These are phyloP conservation scores for Amanita inopinata DNA, from an alignment of 768 basidiomycete genomes.

Conservation along the genomic window DNA sequence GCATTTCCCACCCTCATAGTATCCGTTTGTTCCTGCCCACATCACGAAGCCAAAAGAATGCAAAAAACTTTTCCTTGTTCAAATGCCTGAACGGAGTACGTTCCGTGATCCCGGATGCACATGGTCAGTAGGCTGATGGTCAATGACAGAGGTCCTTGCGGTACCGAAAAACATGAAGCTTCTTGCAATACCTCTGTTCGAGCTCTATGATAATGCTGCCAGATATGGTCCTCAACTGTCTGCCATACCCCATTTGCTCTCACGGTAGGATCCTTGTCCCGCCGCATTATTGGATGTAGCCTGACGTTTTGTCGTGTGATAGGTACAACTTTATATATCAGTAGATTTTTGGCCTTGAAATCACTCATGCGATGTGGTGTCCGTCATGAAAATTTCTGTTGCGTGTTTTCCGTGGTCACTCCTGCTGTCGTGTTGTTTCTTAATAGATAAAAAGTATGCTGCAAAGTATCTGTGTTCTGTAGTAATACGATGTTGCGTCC, in stretches of 20 bases:
- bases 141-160: slow-evolving; percentile 72
- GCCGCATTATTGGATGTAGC: not conserved
- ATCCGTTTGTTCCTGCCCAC: slow-evolving; percentile 91
- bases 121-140: no score
- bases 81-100: slow-evolving; percentile 91
- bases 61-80: slow-evolving; percentile 91
- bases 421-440: no score
- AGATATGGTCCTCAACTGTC: slow-evolving; percentile 92
- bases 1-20: slow-evolving; percentile 33
- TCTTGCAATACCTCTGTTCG: slow-evolving; percentile 91
- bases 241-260: slow-evolving; percentile 87
- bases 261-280: slow-evolving; percentile 54
- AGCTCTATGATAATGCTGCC: slow-evolving; percentile 95
- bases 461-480: no score
- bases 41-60: slow-evolving; percentile 97
- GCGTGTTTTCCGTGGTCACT: no score
- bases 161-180: slow-evolving; percentile 99
- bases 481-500: no score
- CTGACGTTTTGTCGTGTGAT: slow-evolving; percentile 38
- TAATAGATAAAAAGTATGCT: not conserved
- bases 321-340: slow-evolving; percentile 81
- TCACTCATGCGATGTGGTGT: no score
- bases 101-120: no score
- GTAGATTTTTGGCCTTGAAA: slow-evolving; percentile 25
- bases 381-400: no score